phyloP scores from a whole-genome alignment of 1,139 yeast species.

The Trichomonascaceae sp. region DNA sequence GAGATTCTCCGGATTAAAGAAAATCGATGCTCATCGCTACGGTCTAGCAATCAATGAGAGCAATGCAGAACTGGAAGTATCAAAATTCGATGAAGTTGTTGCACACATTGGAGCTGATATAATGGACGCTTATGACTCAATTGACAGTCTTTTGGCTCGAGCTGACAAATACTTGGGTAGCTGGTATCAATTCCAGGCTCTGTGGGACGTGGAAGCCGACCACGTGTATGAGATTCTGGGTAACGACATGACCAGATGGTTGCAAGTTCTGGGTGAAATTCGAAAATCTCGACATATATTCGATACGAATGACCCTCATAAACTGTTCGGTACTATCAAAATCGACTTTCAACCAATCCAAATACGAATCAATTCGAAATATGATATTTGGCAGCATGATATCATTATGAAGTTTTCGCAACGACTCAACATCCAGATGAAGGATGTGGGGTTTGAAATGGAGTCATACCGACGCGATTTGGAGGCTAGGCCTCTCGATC shows the following conservation, averaged over 20 bases:
- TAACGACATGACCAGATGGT: constrained; percentile 43
- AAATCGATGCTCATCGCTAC: constrained; percentile 30
- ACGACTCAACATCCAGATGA: constrained; percentile 31
- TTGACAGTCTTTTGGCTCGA: constrained; percentile 25
- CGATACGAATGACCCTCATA: constrained; percentile 43
- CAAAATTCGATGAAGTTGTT: not conserved
- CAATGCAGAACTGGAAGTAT: constrained; percentile 1
- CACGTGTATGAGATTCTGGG: constrained; percentile 33
- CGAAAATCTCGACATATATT: constrained; percentile 43
- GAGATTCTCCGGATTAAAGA: constrained; percentile 24
- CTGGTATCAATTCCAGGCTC: constrained; percentile 54
- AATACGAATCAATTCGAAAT: constrained; percentile 47
- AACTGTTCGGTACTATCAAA: constrained; percentile 39
- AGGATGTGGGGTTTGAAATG: constrained; percentile 28
- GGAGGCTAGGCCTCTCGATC: constrained; percentile 33
- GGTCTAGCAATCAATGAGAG: constrained; percentile 17
- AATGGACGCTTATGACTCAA: constrained; percentile 17
- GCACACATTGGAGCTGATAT: constrained; percentile 16
- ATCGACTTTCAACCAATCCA: constrained; percentile 50
- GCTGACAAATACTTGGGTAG: constrained; percentile 37
- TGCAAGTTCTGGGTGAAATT: constrained; percentile 41
- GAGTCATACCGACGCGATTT: constrained; percentile 29
- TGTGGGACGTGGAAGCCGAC: constrained; percentile 51
- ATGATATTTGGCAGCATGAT: constrained; percentile 52
- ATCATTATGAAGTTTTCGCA: constrained; percentile 42